Conservation (phyloP, 768 basidiomycete species). For the Termitomyces titanicus region DNA sequence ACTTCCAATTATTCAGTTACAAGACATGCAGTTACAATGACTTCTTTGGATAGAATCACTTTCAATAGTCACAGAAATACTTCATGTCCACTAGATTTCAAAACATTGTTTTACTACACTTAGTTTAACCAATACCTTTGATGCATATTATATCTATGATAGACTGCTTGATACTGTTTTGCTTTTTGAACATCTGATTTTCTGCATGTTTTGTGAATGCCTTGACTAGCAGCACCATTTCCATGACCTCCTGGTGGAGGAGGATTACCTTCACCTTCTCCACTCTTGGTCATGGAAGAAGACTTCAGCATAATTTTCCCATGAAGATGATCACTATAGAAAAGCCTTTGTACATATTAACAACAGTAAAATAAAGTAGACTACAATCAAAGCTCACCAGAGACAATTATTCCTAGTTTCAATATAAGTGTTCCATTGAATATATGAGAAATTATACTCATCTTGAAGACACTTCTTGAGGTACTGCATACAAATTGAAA, state of each 20-base stretch:
- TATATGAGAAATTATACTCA: not conserved
- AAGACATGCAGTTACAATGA: not conserved
- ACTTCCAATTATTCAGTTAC: not conserved
- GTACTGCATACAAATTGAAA: conserved; percentile 3
- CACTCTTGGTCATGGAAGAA: not conserved
- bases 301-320: not conserved
- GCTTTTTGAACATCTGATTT: not conserved
- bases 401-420: not conserved
- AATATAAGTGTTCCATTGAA: conserved; percentile 2
- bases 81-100: not conserved
- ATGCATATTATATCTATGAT: not conserved
- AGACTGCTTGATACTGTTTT: not conserved
- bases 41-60: not conserved
- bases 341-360: not conserved
- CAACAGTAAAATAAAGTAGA: not conserved
- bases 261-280: not conserved
- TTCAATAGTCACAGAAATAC: not conserved
- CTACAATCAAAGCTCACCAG: not conserved
- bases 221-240: not conserved
- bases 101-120: not conserved
- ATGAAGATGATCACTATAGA: not conserved
- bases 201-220: not conserved
- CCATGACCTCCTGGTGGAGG: not conserved
- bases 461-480: not conserved
- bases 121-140: not conserved